Evolutionary conservation across 805 yeast genomes (phyloP).

Genomic region (Saccharomyces paradoxus): DNA sequence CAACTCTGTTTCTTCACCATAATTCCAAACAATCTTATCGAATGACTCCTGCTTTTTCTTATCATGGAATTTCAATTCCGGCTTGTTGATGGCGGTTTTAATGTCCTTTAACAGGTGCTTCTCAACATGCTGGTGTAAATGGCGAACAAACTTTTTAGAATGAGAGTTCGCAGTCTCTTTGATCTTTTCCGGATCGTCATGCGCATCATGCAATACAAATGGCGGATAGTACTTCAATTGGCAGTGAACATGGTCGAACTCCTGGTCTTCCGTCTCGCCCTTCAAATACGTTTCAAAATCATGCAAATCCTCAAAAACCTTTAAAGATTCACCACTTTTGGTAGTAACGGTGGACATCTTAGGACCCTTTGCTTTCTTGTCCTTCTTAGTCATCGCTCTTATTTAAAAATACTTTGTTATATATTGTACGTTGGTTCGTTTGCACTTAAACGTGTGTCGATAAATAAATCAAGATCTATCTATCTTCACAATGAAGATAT

Average conservation of each 20-base stretch:
- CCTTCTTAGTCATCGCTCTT: slow-evolving; percentile 21
- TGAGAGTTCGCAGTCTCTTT: slow-evolving; percentile 66
- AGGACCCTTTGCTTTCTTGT: slow-evolving; percentile 25
- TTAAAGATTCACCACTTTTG: slow-evolving; percentile 25
- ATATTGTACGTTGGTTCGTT: background rate
- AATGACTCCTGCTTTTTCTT: slow-evolving; percentile 40
- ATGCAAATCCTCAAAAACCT: slow-evolving; percentile 51
- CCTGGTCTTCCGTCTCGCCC: slow-evolving; percentile 72
- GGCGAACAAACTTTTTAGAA: slow-evolving; percentile 62
- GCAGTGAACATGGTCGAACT: slow-evolving; percentile 60
- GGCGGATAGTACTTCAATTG: slow-evolving; percentile 66
- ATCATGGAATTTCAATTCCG: slow-evolving; percentile 42
- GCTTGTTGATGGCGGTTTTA: slow-evolving; percentile 48
- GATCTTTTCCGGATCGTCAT: slow-evolving; percentile 61
- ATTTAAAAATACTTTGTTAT: background rate
- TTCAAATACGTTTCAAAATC: slow-evolving; percentile 56
- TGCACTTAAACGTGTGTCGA: background rate
- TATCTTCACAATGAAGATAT: background rate
- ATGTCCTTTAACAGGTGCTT: slow-evolving; percentile 65
- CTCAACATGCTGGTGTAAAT: slow-evolving; percentile 65
- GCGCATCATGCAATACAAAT: slow-evolving; percentile 57
- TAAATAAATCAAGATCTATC: background rate
- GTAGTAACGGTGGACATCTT: slow-evolving; percentile 22
- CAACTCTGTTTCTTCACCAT: slow-evolving; percentile 49
- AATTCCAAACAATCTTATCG: slow-evolving; percentile 54